phyloP scores from a whole-genome alignment of 2,329 filamentous ascomycete species.

The Hymenoscyphus occultus region DNA sequence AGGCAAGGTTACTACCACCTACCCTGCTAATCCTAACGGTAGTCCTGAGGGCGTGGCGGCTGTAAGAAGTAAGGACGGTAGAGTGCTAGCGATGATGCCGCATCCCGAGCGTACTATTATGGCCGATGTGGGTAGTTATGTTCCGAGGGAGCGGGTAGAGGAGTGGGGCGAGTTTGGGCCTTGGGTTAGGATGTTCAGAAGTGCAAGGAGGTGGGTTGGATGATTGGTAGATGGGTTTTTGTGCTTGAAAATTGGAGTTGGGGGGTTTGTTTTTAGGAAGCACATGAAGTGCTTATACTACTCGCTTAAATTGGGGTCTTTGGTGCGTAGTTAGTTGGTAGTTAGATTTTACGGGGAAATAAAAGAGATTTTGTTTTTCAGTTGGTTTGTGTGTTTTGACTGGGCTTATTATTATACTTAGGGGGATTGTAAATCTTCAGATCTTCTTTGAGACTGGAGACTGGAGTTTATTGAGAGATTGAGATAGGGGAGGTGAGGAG shows the following conservation, averaged over 20 bases:
- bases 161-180: constrained; percentile 70
- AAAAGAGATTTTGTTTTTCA: too few species aligned
- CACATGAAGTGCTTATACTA: too few species aligned
- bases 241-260: neutral
- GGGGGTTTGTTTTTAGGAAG: neutral
- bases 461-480: too few species aligned
- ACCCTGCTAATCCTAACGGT: constrained; percentile 83
- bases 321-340: too few species aligned
- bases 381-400: too few species aligned
- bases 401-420: too few species aligned
- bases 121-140: constrained; percentile 63
- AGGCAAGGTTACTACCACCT: constrained; percentile 70
- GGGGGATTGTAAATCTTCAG: too few species aligned
- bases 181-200: constrained; percentile 70
- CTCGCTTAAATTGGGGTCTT: too few species aligned
- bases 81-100: constrained; percentile 71
- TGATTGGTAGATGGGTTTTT: constrained; percentile 32
- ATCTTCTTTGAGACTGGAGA: too few species aligned
- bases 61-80: constrained; percentile 61
- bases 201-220: constrained; percentile 69
- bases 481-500: too few species aligned
- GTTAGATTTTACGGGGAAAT: too few species aligned
- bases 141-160: constrained; percentile 52
- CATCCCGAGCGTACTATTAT: constrained; percentile 70
- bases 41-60: constrained; percentile 67